Evolutionary conservation across 495 filamentous ascomycete genomes (phyloP), one percentile per base, ranked within the genome.

Genomic region (Neurospora intermedia): DNA sequence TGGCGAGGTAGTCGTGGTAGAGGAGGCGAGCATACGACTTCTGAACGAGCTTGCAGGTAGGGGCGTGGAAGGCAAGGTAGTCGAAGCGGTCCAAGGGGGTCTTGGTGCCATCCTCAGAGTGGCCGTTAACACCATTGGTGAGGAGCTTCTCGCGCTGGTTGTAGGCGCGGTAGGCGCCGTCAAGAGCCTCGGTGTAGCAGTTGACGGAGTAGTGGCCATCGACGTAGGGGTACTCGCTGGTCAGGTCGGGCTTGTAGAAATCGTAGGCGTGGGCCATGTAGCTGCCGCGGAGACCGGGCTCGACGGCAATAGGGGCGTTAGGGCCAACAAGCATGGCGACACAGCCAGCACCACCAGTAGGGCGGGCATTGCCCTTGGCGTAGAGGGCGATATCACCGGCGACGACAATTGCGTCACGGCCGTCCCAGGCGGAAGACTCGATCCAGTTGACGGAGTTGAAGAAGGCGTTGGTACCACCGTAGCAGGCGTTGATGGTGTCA

Each of bases 201-300:
- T 87, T 90, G 81, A 97, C 87, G 62, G 94, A 98, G 88, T 89
- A 97, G 79, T 98, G 94, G 71, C 96, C 96, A 80, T 99, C 96
- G 43, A 99, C 96, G 77, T 95, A 89, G 69, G 96, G 96, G 84
- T 99, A 99, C 83, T 99, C 96, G 88, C 93, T 96, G 74, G 94
- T 97, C 70, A 99, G 86, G 82, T 99, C 96, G 77, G 96, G 92
- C 90, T 99, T 99, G 90, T 96, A 99, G 85, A 99, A 99, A 82
- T 99, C 96, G 84, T 98, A 99, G 77, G 92, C 93, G 83, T 99
- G 96, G 78, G 89, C 89, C 88, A 98, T 91, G 86, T 97, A 98
- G 78, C 86, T 91, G 81, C 92, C 96, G 81, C 96, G 91, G 73
- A 97, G 90, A 80, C 95, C 96, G 69, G 96, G 88, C 82, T 99